Evolutionary conservation across 805 yeast species (phyloP).

Genomic region (Candida boidinii): DNA sequence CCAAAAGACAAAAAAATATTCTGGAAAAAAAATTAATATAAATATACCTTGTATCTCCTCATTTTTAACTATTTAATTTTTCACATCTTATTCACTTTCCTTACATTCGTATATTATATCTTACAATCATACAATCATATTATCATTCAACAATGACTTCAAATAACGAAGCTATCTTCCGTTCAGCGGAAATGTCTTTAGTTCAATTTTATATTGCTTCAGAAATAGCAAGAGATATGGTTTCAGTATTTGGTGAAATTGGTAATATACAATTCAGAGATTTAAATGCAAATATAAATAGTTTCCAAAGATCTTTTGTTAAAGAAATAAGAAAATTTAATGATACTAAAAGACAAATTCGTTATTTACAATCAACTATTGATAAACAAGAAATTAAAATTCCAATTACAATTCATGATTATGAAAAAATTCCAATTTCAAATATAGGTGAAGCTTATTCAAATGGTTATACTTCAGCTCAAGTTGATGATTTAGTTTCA

Average conservation of each 20-base stretch:
- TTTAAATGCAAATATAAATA: constrained; percentile 67
- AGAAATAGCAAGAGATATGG: constrained; percentile 80
- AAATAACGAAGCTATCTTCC: constrained; percentile 15
- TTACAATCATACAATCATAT: too few species aligned
- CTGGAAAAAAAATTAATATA: too few species aligned
- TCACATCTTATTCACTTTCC: too few species aligned
- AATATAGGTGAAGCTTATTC: constrained; percentile 5
- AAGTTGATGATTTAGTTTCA: constrained; percentile 62
- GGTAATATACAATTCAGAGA: constrained; percentile 87
- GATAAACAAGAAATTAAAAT: constrained; percentile 35
- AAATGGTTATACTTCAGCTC: constrained; percentile 34
- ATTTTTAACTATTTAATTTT: too few species aligned
- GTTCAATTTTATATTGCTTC: constrained; percentile 87
- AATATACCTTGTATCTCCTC: too few species aligned
- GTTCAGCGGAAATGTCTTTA: constrained; percentile 94
- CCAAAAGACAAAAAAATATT: too few species aligned
- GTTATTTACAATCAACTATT: constrained; percentile 43
- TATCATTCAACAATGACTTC: background rate
- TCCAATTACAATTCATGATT: constrained; percentile 18
- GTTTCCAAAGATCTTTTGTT: constrained; percentile 88
- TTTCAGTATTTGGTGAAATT: constrained; percentile 79
- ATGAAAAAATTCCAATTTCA: constrained; percentile 11
- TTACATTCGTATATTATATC: too few species aligned
- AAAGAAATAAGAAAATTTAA: constrained; percentile 78
- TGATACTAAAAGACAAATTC: constrained; percentile 79